Base-by-base conservation (phyloP, 139 green algal genomes). In the Picochlorum sp. region DNA sequence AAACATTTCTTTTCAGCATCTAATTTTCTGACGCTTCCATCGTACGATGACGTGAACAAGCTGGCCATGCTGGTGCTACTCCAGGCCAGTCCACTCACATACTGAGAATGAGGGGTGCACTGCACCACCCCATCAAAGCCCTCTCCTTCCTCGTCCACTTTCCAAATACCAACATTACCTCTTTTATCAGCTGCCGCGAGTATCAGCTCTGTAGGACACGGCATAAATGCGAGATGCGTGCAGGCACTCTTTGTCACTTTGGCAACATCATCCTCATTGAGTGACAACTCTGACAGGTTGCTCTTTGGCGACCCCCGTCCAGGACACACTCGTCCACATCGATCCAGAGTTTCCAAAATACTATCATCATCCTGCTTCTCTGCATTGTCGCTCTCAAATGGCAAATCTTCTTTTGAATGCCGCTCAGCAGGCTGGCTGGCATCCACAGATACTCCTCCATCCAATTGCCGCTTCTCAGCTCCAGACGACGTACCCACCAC, bases 31-130 rank as follows among this genome's bases (percentile, higher is more conserved):
- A 90, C 45, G 0, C 69, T 81, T 28, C 86, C 86, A 63, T 92
- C 86, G 54, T 91, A 92, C 2, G 60, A 70, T 15, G 62, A 60
- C 0, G 75, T 87, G 45, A 85, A 63, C 50, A 92, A 77, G 16
- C 49, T 57, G 45, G 37, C 56, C 4, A 16, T 30, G 6, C 50
- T 63, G 13, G 15, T 14, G 23, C 28, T 60, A 18, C 50, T 62
- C 74, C 74, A 79, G 26, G 45, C 38, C 16, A 77, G 50, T 9
- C 73, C 73, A 54, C 28, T 70, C 14, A 77, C 60, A 51, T 80
- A 81, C 50, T 72, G 26, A 15, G 55, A 67, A n/a, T 66, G 66
- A 21, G 58, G 50, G n/a, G 34, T 6, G 57, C 67, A 62, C 4
- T 11, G 5, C 60, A 79, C 23, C 20, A 76, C 66, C 4, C 75